Evolutionary conservation across 352 stramenopile genomes (phyloP), one percentile per base, ranked within the genome.

Genomic region (Blastocystis sp.): DNA sequence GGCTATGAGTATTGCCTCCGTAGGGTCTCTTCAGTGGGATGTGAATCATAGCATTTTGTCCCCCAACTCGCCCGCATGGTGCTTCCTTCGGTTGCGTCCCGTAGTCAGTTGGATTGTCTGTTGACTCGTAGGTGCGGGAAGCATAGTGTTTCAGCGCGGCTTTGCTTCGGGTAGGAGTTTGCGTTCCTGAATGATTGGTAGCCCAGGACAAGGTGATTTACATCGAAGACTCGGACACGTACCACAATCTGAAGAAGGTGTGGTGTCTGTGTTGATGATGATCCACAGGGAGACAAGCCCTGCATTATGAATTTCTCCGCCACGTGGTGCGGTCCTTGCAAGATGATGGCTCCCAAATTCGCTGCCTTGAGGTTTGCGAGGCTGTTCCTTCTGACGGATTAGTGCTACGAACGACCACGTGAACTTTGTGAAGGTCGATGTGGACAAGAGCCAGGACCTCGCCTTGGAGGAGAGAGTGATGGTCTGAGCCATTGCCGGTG

Each of bases 271-370:
- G 2, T 14, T 68, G 14, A 34, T 70, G 2, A 3, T 70, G 40
- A 68, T 17, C 14, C n/a, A 17, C 21, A 88, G 78, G 87, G 87
- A n/a, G 60, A 89, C 6, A 89, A 89, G 11, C 76, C 87, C 76
- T 63, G 65, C 62, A 91, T 95, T 63, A 93, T 95, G 82, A 93
- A 94, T 76, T 95, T 95, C 70, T 93, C 91, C 81, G 93, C 93
- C 9, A 92, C 92, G 60, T 96, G 93, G 93, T 95, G 92, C 89
- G 92, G 93, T 87, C 92, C 93, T 9, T 95, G 93, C 89, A 89
- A 92, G 70, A 92, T 91, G 62, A 95, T 95, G 63, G 92, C 92
- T 28, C 93, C 93, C 14, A 90, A 93, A 43, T 95, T 94, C 70
- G 92, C 95, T 43, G 89, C 90, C 24, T 89, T 96, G n/a, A 88